Evolutionary conservation across 257 asterid species (phyloP), one percentile per base, ranked within the genome.

Genomic region (Rhazya stricta): DNA sequence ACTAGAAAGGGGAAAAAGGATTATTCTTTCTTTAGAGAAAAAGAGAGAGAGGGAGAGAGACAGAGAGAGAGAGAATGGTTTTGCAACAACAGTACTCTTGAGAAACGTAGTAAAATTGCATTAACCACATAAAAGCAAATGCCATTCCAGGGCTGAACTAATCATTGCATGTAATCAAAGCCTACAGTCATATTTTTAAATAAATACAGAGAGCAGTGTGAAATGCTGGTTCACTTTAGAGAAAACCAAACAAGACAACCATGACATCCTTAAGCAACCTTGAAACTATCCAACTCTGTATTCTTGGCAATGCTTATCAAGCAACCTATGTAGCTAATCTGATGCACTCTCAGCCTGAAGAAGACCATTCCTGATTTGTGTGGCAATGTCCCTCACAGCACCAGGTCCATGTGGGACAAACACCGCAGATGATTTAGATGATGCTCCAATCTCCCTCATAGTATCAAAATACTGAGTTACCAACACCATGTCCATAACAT

Each of bases 401-500:
- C 86, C 88, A 23, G 86, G 88, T 42, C 86, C 88, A 63, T 79
- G 88, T 1, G 88, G 84, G 46, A 82, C 71, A 71, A 79, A 82
- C 66, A 84, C 84, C 0, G 88, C 71, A 54, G 86, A 77, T 9
- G 86, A 82, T 69, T 84, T 84, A 2, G 86, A 77, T 29, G 83
- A 54, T 34, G 84, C 84, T 18, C 88, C 88, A 37, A 77, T 82
- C 60, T 79, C 88, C 76, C 82, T 82, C 83, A 82, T 82, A 0
- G 83, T 84, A 42, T 84, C 88, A 57, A 84, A 82, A 76, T 84
- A 84, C 53, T 84, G 88, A 10, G 83, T 79, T 9, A 84, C 77
- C 61, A 82, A 73, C n/a, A 84, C 82, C 86, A 84, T 82, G 74
- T 84, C 88, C 86, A 84, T 79, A 21, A 84, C 82, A 67, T 84